Percentiles rank a stretch among this genome's conserved stretches.
These are phyloP conservation scores for Mycena galericulata DNA, from an alignment of 768 basidiomycete genomes.

Conservation along the genomic window DNA sequence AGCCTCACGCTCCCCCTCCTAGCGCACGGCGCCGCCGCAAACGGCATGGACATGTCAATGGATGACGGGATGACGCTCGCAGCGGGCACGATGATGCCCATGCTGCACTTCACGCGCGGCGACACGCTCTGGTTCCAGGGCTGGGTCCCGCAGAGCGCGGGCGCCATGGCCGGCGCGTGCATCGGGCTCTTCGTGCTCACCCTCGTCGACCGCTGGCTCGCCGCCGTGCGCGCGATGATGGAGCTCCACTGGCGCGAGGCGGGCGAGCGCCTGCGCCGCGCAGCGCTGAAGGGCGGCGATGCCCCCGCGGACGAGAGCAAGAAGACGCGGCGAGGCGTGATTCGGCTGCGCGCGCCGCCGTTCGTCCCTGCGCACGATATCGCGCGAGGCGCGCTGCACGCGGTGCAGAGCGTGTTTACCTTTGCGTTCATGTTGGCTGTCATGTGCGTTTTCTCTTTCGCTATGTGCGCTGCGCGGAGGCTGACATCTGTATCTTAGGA, in stretches of 20 bases:
- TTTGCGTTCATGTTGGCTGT: conserved; percentile 86
- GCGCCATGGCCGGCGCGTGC: conserved; percentile 81
- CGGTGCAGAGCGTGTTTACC: conserved; percentile 68
- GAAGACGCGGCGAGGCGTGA: too few species aligned
- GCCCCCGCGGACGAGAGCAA: too few species aligned
- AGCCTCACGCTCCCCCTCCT: not conserved
- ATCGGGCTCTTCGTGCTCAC: conserved; percentile 83
- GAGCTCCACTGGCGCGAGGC: conserved; percentile 64
- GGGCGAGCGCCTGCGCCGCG: not conserved
- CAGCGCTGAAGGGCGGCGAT: not conserved
- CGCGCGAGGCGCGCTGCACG: conserved; percentile 74
- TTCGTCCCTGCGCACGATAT: conserved; percentile 79
- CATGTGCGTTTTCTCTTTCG: conserved; percentile 67
- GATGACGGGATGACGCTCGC: conserved; percentile 62
- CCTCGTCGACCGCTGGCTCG: conserved; percentile 80
- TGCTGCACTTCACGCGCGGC: conserved; percentile 71
- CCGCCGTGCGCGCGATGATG: conserved; percentile 66
- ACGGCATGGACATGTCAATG: conserved; percentile 73
- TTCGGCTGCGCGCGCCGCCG: conserved; percentile 52
- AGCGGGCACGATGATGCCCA: conserved; percentile 61
- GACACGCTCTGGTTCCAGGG: conserved; percentile 72
- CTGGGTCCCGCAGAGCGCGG: conserved; percentile 76
- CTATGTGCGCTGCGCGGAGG: too few species aligned
- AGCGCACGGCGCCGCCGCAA: conserved; percentile 30
- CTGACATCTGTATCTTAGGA: too few species aligned